These are phyloP conservation scores for Linum usitatissimum DNA, from an alignment of 345 rosid genomes.

Conservation along the genomic window DNA sequence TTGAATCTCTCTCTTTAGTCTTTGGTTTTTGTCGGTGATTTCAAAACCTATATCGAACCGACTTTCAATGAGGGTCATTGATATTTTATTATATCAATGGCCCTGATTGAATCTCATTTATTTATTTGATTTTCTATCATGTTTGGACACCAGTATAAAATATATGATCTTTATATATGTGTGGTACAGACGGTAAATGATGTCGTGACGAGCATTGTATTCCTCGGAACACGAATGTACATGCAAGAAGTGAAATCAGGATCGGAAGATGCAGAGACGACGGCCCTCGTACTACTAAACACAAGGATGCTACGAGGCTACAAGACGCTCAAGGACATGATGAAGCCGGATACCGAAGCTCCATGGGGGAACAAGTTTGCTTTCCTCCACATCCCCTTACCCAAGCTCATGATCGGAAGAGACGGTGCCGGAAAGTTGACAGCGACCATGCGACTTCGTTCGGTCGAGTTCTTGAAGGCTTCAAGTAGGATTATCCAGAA, in stretches of 20 bases:
- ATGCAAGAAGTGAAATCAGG: conserved; percentile 20
- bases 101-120: too few species aligned
- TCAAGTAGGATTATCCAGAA: neutral
- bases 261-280: conserved; percentile 15
- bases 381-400: conserved; percentile 30
- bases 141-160: too few species aligned
- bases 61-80: too few species aligned
- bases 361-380: conserved; percentile 44
- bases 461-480: neutral
- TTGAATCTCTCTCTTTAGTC: too few species aligned
- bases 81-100: too few species aligned
- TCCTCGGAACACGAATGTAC: conserved; percentile 37
- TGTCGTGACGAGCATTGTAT: conserved; percentile 36
- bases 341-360: conserved; percentile 25
- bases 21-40: too few species aligned
- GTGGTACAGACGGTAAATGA: conserved; percentile 40
- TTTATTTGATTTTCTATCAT: too few species aligned
- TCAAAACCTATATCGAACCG: too few species aligned
- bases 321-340: conserved; percentile 40
- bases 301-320: conserved; percentile 32
- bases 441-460: neutral
- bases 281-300: conserved; percentile 39
- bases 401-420: conserved; percentile 7
- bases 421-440: neutral
- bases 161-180: too few species aligned